Base-by-base conservation (phyloP, 2,329 filamentous ascomycete species). In the Claviceps maximensis region DNA sequence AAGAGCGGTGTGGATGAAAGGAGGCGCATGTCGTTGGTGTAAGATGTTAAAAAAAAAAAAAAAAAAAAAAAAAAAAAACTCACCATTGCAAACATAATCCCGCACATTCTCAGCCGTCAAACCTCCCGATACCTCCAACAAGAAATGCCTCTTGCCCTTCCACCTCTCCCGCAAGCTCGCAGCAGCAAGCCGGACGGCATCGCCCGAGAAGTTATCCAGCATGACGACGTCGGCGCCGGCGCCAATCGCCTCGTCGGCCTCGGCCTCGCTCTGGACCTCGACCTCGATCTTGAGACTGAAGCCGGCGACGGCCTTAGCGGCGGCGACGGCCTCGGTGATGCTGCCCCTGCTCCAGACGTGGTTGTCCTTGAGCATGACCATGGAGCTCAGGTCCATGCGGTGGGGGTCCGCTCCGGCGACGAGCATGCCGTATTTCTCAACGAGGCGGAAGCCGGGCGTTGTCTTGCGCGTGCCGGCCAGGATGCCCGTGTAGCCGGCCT, bases 301-400 rank as follows among this genome's bases (percentile, higher is more conserved):
- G 0, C 93, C 93, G 9, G 83, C 91, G 0, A 85, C 88, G 12
- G 83, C 77, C 66, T 88, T 88, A 25, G 93, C 93, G 2, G 91
- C 88, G 42, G 74, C 74, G 25, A 98, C 90, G 6, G 93, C 93
- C 23, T 86, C 82, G 1, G 86, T 83, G 67, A 98, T 97, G 65
- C 86, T 87, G 27, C 85, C 85, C 52, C 86, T 84, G 57, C 88
- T 89, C 86, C 91, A 96, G 54, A 98, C 85, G 70, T 98, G 93
- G 70, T 98, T 98, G 71, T 98, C 93, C 74, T 98, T 98, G 58
- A 98, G 77, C 93, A 98, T 98, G 53, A 90, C 90, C 93, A 98
- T 97, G 58, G 84, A 80, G 67, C 83, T 87, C 53, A 98, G 75
- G 67, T 98, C 93, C 71, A 95, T 88, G 33, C 93, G 77, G 69